A percentile compares a stretch with the other conserved stretches of the same genome.
Evolutionary conservation across 192 early-diverging fungal genomes (phyloP).

Genomic region (Spizellomyces punctatus): DNA sequence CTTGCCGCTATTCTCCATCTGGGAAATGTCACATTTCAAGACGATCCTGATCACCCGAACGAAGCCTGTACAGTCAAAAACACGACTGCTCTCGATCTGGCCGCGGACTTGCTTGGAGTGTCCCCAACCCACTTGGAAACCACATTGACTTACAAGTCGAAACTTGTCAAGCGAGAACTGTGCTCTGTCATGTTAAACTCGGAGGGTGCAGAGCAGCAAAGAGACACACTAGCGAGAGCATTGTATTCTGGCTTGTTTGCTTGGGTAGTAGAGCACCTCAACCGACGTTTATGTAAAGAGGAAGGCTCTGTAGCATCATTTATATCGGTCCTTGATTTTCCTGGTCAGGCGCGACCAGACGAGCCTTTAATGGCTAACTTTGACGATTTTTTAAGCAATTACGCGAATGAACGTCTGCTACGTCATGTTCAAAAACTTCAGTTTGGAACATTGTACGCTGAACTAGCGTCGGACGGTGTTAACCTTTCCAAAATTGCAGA

Average conservation of each 20-base stretch:
- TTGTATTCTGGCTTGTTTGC: constrained; percentile 74
- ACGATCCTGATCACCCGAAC: constrained; percentile 40
- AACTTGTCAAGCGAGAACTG: constrained; percentile 69
- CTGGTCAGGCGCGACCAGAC: constrained; percentile 38
- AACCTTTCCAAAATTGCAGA: constrained; percentile 40
- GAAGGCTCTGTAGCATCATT: constrained; percentile 73
- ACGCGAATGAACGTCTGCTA: constrained; percentile 56
- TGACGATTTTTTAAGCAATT: constrained; percentile 50
- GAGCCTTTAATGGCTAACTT: constrained; percentile 29
- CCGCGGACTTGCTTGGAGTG: constrained; percentile 76
- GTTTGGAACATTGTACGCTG: constrained; percentile 54
- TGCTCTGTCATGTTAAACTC: constrained; percentile 82
- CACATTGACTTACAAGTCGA: constrained; percentile 70
- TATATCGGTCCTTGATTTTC: constrained; percentile 78
- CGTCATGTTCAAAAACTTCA: constrained; percentile 55
- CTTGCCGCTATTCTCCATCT: constrained; percentile 82
- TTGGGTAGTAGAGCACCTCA: constrained; percentile 82
- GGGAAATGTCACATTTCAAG: constrained; percentile 77
- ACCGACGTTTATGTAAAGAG: constrained; percentile 71
- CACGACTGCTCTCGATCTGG: constrained; percentile 60
- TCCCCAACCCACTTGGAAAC: constrained; percentile 58
- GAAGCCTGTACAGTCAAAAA: constrained; percentile 73
- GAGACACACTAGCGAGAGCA: constrained; percentile 74
- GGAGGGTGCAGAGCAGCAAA: constrained; percentile 68
- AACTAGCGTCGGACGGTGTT: constrained; percentile 35